phyloP scores from a whole-genome alignment of 1,139 yeast genomes.

The Pichiaceae sp. region DNA sequence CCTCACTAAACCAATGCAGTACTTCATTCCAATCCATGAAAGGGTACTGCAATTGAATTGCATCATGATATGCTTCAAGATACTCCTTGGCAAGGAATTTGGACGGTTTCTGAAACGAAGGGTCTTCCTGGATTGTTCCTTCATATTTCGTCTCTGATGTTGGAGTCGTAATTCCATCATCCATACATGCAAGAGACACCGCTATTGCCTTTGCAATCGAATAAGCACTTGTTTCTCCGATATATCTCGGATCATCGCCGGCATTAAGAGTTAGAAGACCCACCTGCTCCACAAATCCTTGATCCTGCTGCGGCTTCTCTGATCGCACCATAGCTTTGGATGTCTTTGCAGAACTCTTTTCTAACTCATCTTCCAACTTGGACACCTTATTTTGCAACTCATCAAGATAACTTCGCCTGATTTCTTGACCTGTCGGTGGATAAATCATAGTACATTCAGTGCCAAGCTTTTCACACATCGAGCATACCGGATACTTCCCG shows the following conservation, averaged over 20 bases:
- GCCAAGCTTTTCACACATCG: not conserved
- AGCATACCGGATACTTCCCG: not conserved
- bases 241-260: not conserved
- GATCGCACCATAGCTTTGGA: no score
- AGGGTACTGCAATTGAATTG: slow-evolving; percentile 25
- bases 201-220: not conserved
- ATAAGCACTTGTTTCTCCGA: not conserved
- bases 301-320: no score
- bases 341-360: no score
- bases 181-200: not conserved
- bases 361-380: not conserved
- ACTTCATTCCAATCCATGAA: slow-evolving; percentile 23
- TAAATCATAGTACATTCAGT: not conserved
- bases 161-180: not conserved
- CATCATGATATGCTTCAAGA: slow-evolving; percentile 13
- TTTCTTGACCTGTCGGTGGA: not conserved
- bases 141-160: not conserved
- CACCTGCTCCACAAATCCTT: not conserved
- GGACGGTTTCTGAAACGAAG: not conserved
- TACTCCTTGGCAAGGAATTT: slow-evolving; percentile 9
- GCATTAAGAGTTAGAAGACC: not conserved
- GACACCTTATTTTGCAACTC: not conserved
- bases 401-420: not conserved
- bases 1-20: slow-evolving; percentile 20
- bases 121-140: not conserved